phyloP scores from a whole-genome alignment of 441 rosid genomes.

The Pelargonium fulgidum region DNA sequence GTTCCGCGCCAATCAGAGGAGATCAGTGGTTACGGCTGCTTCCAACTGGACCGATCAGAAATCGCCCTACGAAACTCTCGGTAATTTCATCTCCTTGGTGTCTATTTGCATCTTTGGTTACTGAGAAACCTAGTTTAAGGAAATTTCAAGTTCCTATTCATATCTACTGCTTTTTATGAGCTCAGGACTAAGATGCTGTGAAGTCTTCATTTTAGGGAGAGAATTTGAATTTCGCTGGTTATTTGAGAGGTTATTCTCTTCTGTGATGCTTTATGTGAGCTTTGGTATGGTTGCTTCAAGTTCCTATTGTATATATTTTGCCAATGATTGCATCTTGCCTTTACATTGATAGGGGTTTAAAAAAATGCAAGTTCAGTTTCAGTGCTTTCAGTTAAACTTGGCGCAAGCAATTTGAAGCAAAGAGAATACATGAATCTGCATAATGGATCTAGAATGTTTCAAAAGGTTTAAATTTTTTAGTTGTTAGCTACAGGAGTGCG shows the following conservation, averaged over 20 bases:
- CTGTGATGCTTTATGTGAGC: too few relatives aligned
- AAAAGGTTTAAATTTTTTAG: background rate
- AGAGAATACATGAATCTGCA: conserved; percentile 19
- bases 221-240: too few relatives aligned
- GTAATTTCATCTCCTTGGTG: conserved; percentile 26
- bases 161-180: too few relatives aligned
- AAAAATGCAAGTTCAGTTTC: conserved; percentile 23
- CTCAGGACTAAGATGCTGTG: too few relatives aligned
- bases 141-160: too few relatives aligned
- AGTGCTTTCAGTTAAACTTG: conserved; percentile 17
- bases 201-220: too few relatives aligned
- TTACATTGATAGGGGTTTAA: conserved; percentile 20
- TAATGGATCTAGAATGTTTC: conserved; percentile 13
- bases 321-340: conserved; percentile 27
- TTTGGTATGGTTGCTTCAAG: too few relatives aligned
- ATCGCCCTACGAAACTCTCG: conserved; percentile 91
- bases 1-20: conserved; percentile 57
- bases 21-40: conserved; percentile 43
- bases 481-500: too few relatives aligned
- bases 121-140: conserved; percentile 10
- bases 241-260: too few relatives aligned
- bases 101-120: conserved; percentile 10
- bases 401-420: conserved; percentile 15
- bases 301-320: background rate
- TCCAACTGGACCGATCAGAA: conserved; percentile 63